Base-by-base conservation (phyloP, 2,329 filamentous ascomycete genomes). In the Colletotrichum ledebouriae region DNA sequence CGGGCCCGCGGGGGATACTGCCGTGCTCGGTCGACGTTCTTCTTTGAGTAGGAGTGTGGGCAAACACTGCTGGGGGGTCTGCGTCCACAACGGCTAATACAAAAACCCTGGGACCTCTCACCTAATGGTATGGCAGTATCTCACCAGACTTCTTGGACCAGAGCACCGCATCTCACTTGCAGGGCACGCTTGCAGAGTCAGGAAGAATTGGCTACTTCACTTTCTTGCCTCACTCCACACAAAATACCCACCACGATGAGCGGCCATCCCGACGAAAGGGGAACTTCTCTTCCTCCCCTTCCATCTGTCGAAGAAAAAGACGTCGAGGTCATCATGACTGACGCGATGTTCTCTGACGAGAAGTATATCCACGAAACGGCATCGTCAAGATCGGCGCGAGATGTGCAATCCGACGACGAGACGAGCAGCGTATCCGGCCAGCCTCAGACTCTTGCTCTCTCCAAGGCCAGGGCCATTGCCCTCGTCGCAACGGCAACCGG, bases 401-500 rank as follows among this genome's bases (percentile, higher is more conserved):
- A 22, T 12, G 15, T 34, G 13, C 58, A 53, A 20, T 59, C 46
- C 6, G 73, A 75, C 25, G 73, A 75, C 20, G 64, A 74, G 29
- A 55, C 63, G 10, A 58, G 53, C 41, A 70, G 64, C 39, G 33
- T 68, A 2, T 29, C 47, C 49, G 69, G 59, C 37, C 42, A 44
- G 1, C 63, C 59, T 9, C 44, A 67, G n/a, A 72, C 70, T 15
- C 70, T 82, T 12, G 77, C 78, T 3, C 75, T 85, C 46, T 87
- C 86, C 22, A 87, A 82, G 72, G 82, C 79, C n/a, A 79, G 83
- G 25, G 84, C 83, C 68, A 85, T 88, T 50, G 85, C 84, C 4
- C 79, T 89, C 11, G 86, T 88, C 4, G 80, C 81, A 1, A 88
- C 86, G 0, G 78, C 87, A 6, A 84, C 85, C 0, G 86, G 86